These are phyloP conservation scores for Setaria viridis DNA, from an alignment of 202 grass and related monocot genomes.

Conservation along the genomic window DNA sequence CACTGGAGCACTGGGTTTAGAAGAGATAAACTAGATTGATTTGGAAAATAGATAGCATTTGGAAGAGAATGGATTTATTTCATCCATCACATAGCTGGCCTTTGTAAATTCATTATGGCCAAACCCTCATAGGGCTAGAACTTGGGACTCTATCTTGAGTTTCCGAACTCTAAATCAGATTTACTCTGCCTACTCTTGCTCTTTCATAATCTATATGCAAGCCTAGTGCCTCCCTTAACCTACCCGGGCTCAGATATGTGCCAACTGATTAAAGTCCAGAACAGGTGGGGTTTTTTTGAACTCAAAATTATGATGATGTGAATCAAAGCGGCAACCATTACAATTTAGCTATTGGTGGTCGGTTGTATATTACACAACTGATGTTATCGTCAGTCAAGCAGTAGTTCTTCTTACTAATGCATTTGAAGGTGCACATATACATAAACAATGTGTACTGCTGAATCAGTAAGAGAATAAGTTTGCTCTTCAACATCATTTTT, in stretches of 20 bases:
- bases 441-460: neutral
- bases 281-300: neutral
- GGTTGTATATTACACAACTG: neutral
- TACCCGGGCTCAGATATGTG: neutral
- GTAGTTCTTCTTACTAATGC: neutral
- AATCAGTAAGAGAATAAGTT: neutral
- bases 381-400: neutral
- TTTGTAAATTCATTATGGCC: neutral
- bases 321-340: conserved; percentile 1
- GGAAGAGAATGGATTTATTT: neutral
- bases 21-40: neutral
- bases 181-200: neutral
- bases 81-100: neutral
- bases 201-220: neutral
- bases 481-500: neutral
- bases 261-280: conserved; percentile 4
- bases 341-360: conserved; percentile 3
- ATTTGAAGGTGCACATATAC: neutral
- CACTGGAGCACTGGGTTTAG: neutral
- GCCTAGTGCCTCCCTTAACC: neutral
- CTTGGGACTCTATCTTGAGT: neutral
- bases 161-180: neutral
- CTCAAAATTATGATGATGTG: neutral
- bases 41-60: neutral
- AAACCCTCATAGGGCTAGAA: neutral